Base-by-base conservation (phyloP, 2,329 filamentous ascomycete species). In the Simplicillium aogashimaense region DNA sequence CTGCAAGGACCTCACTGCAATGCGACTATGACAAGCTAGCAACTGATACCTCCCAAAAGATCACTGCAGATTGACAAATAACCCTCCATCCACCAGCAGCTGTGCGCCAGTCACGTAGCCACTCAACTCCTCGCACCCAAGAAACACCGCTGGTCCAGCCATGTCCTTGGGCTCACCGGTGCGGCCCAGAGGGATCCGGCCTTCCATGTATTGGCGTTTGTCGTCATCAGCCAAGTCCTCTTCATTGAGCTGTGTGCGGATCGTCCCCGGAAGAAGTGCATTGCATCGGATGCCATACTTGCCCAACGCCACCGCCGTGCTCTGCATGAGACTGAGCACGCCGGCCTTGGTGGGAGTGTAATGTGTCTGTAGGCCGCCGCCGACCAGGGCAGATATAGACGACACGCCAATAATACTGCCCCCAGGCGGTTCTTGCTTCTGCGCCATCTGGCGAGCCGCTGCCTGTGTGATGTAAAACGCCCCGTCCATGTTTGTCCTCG, bases 341-440 rank as follows among this genome's bases (percentile, higher is more conserved):
- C 86, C 87, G 0, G 87, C 86, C 61, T 94, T 94, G 13, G 87
- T 94, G 9, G 87, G 85, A 13, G 87, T 94, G 62, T 94, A 94
- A 56, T 94, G 87, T 18, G 78, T 81, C 64, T 94, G 87, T 36
- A 72, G 67, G 0, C 81, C 84, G 34, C 86, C 87, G 30, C 87
- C 87, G 1, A 88, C 83, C 11, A 88, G 72, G 0, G 83, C 84
- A 14, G 73, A 79, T 53, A 88, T 86, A 48, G 78, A 83, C 7
- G 76, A 81, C 31, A 89, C 70, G 40, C 76, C 83, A 48, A 88
- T 90, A 53, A 95, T 92, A 51, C 77, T 81, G 29, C 88, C 88
- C 13, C 87, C 86, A 0, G 75, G 60, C 0, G 80, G 77, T 2
- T 69, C 65, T 51, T 85, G 72, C 25, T 56, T 49, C 29, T 62